Evolutionary conservation across 2,329 filamentous ascomycete species (phyloP).

Genomic region (Epichloe sibirici): DNA sequence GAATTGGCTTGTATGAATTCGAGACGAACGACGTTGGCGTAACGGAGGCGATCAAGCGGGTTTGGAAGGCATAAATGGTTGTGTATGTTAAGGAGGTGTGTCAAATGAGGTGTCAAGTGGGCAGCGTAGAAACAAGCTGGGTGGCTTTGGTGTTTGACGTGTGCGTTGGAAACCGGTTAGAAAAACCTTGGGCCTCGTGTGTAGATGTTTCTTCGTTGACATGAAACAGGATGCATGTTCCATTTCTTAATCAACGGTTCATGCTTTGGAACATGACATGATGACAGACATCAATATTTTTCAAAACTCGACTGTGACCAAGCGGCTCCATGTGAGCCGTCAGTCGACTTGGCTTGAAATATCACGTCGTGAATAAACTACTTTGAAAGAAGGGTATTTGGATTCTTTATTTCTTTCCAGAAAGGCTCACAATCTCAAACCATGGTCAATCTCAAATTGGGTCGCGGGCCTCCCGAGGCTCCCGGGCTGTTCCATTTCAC

Average conservation of each 20-base stretch:
- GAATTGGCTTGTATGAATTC: slow-evolving; percentile 89
- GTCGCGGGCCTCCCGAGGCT: too few relatives aligned
- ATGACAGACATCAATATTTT: too few relatives aligned
- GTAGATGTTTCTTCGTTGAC: slow-evolving; percentile 10
- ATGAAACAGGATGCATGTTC: slow-evolving; percentile 7
- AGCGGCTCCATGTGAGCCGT: too few relatives aligned
- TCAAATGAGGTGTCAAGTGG: not conserved
- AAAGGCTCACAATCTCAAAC: not conserved
- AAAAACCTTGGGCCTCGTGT: slow-evolving; percentile 2
- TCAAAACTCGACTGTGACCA: too few relatives aligned
- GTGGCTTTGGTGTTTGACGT: not conserved
- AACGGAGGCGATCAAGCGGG: slow-evolving; percentile 74
- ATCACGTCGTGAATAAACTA: too few relatives aligned
- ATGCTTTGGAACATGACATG: too few relatives aligned
- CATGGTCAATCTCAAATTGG: too few relatives aligned
- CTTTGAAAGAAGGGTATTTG: not conserved
- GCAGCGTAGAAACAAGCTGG: not conserved
- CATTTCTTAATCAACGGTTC: slow-evolving; percentile 1
- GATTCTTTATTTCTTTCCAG: not conserved
- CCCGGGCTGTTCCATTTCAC: too few relatives aligned
- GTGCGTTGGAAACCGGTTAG: not conserved
- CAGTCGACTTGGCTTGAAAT: too few relatives aligned
- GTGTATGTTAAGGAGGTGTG: not conserved
- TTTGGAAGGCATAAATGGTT: slow-evolving; percentile 67
- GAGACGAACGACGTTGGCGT: slow-evolving; percentile 97